Evolutionary conservation across 2,329 filamentous ascomycete genomes (phyloP).

Genomic region (Cercospora berteroae): DNA sequence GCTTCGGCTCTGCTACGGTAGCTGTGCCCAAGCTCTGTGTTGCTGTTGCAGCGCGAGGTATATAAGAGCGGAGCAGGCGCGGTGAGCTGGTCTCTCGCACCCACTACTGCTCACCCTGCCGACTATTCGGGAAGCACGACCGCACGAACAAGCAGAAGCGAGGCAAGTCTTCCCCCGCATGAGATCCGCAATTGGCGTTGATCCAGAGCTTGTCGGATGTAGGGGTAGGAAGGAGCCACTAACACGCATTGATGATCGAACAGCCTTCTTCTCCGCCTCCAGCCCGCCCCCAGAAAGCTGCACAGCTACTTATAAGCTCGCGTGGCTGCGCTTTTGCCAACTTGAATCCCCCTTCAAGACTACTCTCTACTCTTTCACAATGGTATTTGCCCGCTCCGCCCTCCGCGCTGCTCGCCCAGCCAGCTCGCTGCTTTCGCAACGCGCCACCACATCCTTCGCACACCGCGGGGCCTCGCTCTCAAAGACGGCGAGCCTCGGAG

Average conservation of each 20-base stretch:
- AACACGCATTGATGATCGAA: constrained; percentile 16
- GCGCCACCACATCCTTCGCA: constrained; percentile 41
- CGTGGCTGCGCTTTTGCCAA: not conserved
- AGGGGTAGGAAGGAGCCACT: constrained; percentile 11
- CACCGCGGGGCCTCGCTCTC: constrained; percentile 43
- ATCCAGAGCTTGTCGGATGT: constrained; percentile 12
- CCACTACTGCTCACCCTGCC: not conserved
- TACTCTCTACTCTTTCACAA: constrained; percentile 40
- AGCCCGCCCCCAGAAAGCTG: constrained; percentile 8
- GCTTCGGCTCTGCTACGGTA: not conserved
- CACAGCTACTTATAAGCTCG: constrained; percentile 16
- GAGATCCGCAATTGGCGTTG: constrained; percentile 13
- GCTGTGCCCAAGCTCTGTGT: not conserved
- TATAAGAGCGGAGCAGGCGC: constrained; percentile 8
- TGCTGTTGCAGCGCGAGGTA: constrained; percentile 2
- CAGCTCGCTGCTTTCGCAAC: constrained; percentile 46
- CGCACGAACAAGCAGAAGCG: constrained; percentile 1
- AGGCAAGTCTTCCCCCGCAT: constrained; percentile 17
- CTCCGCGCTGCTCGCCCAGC: constrained; percentile 57
- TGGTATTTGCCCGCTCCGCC: constrained; percentile 63
- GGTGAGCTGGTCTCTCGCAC: not conserved
- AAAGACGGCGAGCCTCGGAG: constrained; percentile 44
- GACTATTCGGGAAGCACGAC: not conserved
- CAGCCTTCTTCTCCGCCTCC: constrained; percentile 14
- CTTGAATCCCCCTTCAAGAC: not conserved